Percentiles rank a stretch among this genome's conserved stretches.
These are phyloP conservation scores for Plasmodium vinckei DNA, from an alignment of 169 alveolate species.

Conservation along the genomic window DNA sequence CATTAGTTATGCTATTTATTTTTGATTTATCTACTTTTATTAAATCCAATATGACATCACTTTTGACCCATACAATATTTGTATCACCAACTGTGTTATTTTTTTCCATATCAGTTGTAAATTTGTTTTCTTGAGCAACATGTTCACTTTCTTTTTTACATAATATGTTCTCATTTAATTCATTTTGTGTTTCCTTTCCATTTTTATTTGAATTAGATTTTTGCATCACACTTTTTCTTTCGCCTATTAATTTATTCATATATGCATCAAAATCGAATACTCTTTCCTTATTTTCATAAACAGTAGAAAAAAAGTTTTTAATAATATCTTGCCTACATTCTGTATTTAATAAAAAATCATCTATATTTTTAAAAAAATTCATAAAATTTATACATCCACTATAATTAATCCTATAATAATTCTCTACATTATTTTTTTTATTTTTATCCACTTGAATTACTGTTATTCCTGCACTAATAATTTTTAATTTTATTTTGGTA, in stretches of 20 bases:
- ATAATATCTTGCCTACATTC: constrained; percentile 38
- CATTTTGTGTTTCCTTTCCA: neutral
- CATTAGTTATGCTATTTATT: constrained; percentile 62
- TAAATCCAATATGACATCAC: constrained; percentile 70
- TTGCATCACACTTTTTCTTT: constrained; percentile 50
- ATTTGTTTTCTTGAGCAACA: neutral
- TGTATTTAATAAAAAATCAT: constrained; percentile 41
- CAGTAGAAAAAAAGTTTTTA: constrained; percentile 50
- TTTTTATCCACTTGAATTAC: constrained; percentile 75
- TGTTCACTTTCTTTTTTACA: neutral
- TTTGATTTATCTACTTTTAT: constrained; percentile 75
- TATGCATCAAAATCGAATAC: constrained; percentile 55
- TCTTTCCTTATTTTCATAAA: constrained; percentile 66
- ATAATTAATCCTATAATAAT: constrained; percentile 71
- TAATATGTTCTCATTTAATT: neutral
- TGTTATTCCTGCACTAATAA: constrained; percentile 75
- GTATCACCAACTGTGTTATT: constrained; percentile 6
- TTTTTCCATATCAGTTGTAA: neutral
- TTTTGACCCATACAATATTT: constrained; percentile 65
- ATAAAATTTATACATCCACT: constrained; percentile 75
- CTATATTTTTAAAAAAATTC: constrained; percentile 63
- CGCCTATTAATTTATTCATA: constrained; percentile 44
- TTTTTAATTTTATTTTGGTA: constrained; percentile 71
- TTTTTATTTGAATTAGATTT: constrained; percentile 4
- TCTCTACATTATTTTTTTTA: constrained; percentile 56